Evolutionary conservation across 1,284 basidiomycete species (phyloP).

Genomic region (Rhodotorula sp.): DNA sequence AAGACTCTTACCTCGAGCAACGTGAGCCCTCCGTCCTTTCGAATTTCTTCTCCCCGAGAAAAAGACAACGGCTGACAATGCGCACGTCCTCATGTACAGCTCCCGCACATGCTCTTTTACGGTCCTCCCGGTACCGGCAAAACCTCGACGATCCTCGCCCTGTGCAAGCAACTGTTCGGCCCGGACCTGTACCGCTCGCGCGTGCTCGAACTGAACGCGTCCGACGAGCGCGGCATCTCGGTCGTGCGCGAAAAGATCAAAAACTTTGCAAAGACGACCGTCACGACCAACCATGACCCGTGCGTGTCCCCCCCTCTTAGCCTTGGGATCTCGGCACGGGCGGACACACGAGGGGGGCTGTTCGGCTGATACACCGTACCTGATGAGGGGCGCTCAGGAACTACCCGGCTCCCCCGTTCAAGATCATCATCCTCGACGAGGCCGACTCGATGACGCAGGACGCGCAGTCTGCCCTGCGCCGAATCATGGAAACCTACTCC

Average conservation of each 20-base stretch:
- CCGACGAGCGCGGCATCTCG: constrained; percentile 94
- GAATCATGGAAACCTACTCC: constrained; percentile 99
- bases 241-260: constrained; percentile 99
- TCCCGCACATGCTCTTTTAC: constrained; percentile 99
- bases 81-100: constrained; percentile 55
- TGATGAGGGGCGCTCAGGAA: constrained; percentile 19
- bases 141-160: constrained; percentile 94
- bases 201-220: constrained; percentile 97
- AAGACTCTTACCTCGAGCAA: constrained; percentile 92
- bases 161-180: constrained; percentile 91
- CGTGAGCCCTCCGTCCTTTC: constrained; percentile 55
- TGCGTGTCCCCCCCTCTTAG: not conserved
- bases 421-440: constrained; percentile 98
- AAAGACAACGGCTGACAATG: not conserved
- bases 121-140: constrained; percentile 99
- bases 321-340: not conserved
- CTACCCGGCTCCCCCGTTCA: constrained; percentile 97
- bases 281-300: constrained; percentile 45
- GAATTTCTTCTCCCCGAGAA: not conserved
- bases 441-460: constrained; percentile 99
- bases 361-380: not conserved
- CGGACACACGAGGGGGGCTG: not conserved
- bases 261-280: constrained; percentile 76
- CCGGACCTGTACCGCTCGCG: constrained; percentile 92
- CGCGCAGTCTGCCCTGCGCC: constrained; percentile 88